These are phyloP conservation scores for Plectranthus barbatus DNA, from an alignment of 257 asterid species.

Conservation along the genomic window DNA sequence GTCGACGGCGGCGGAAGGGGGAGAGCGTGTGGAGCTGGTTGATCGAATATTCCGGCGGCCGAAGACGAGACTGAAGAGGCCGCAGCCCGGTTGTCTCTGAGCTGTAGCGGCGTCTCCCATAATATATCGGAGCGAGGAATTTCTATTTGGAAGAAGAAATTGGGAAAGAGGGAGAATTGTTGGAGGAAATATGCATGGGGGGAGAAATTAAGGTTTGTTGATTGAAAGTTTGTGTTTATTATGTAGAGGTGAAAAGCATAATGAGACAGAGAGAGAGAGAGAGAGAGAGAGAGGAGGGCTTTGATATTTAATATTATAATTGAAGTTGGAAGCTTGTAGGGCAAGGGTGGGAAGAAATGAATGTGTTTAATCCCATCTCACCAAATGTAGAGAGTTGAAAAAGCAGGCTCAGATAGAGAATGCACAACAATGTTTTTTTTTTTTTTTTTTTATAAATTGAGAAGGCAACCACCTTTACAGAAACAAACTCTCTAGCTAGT, in stretches of 20 bases:
- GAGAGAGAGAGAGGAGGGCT: neutral
- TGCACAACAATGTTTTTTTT: neutral
- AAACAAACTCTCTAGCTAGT: neutral
- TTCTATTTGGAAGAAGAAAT: neutral
- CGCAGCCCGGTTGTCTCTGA: conserved; percentile 59
- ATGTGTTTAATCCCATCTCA: conserved; percentile 10
- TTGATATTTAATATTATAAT: neutral
- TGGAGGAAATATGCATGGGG: conserved; percentile 9
- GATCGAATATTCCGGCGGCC: conserved; percentile 40
- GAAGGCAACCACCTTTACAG: conserved; percentile 6
- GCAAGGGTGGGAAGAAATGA: conserved; percentile 9
- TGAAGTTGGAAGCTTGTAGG: conserved; percentile 12
- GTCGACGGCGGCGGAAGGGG: conserved; percentile 15
- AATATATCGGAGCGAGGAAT: neutral
- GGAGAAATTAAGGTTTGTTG: neutral
- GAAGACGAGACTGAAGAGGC: conserved; percentile 49
- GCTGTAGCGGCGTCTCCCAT: conserved; percentile 32
- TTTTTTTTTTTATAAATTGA: conserved; percentile 18
- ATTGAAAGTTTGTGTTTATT: neutral
- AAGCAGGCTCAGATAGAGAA: neutral
- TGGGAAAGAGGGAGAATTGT: neutral
- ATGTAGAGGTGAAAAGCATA: neutral
- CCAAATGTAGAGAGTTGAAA: neutral
- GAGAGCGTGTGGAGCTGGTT: conserved; percentile 53
- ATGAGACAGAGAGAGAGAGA: neutral